phyloP scores from a whole-genome alignment of 495 filamentous ascomycete genomes.

The Tuber borchii region DNA sequence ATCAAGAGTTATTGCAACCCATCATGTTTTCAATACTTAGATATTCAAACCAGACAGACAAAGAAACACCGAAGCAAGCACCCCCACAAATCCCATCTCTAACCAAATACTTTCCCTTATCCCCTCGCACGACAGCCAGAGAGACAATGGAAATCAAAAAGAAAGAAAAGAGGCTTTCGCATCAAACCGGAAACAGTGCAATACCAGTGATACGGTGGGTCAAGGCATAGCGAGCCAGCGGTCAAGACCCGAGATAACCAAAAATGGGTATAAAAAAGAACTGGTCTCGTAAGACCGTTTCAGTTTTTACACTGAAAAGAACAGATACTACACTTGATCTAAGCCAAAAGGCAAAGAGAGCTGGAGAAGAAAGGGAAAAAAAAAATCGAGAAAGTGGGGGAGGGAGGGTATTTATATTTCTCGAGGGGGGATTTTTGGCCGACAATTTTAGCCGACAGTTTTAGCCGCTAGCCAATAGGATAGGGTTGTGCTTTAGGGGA shows the following conservation, averaged over 20 bases:
- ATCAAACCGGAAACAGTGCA: neutral
- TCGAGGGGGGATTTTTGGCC: neutral
- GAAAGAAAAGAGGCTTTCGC: neutral
- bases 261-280: neutral
- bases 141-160: neutral
- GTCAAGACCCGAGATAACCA: neutral
- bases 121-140: neutral
- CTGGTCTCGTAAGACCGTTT: neutral
- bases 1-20: too few species aligned
- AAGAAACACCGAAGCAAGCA: too few species aligned
- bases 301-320: slow-evolving; percentile 6
- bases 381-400: neutral
- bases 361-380: slow-evolving; percentile 34
- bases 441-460: neutral
- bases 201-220: neutral
- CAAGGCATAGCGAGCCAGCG: neutral
- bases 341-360: slow-evolving; percentile 66
- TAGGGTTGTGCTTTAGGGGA: neutral
- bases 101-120: neutral
- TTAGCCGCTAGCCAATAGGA: neutral
- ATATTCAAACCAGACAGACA: neutral
- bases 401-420: neutral
- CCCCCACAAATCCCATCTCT: too few species aligned
- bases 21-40: too few species aligned
- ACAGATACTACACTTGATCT: slow-evolving; percentile 92